Base-by-base conservation (phyloP, 2,329 filamentous ascomycete species). In the Botrytis tulipae region DNA sequence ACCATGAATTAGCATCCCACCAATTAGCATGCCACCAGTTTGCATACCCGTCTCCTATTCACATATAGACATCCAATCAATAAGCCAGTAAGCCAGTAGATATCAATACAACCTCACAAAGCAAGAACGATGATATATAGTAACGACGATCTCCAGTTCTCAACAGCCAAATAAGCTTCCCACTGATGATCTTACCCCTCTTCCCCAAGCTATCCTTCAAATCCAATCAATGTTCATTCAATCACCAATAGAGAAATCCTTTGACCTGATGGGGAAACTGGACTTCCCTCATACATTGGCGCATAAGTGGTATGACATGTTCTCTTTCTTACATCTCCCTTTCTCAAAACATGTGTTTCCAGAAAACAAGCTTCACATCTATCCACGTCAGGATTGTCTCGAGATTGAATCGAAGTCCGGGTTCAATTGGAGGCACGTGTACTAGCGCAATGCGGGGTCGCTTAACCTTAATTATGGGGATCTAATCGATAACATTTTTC, bases 391-490 rank as follows among this genome's bases (percentile, higher is more conserved):
- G 29, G 32, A n/a, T 46, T 59, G 48, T 46, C 18, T 29, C 51
- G 51, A 57, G 14, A 57, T 18, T 18, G 14, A 29, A 29, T 57
- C n/a, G 62, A 66, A 29, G 62, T 35, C 44, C 63, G 8, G 62
- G 48, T 59, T 44, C 62, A 16, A 67, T 61, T 46, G 29, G 48
- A 67, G 29, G 29, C 46, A 59, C 48, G 48, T 67, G 51, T 44
- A 65, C 51, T 68, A 72, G 70, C n/a, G 22, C 57, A 48, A 68
- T 72, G 61, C 44, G 61, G 61, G 61, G 60, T 72, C 59, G 70
- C 62, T 65, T 71, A 62, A 70, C 22, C 22, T 44, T 70, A 37
- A 7, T 65, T 63, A 29, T 60, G 37, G 35, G 32, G 48, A 59
- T 25, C 18, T 18, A 42, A 35, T 20, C 37, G 37, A 67, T 46